Evolutionary conservation across 139 green algal genomes (phyloP), one percentile per base, ranked within the genome.

Genomic region (Eudorina sp.): DNA sequence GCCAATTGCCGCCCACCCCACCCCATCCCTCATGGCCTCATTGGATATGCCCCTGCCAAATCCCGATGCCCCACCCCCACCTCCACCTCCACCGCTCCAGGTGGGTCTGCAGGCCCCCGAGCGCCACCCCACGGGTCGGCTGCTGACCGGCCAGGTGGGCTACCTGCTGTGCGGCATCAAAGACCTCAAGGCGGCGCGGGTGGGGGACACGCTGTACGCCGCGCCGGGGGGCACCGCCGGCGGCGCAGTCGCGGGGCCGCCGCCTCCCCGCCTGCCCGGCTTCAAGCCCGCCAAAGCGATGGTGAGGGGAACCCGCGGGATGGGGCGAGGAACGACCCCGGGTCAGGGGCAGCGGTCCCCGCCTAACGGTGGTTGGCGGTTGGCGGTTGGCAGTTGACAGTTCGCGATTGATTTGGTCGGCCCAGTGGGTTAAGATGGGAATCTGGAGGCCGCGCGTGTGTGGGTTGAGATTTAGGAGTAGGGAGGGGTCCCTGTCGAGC

Each of bases 151-250:
- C 69, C 85, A 93, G 89, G 96, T 98, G 46, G 96, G 96, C n/a
- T 98, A 98, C 87, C 79, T 98, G 74, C 95, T 99, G 43, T 96
- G 95, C 0, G 96, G 96, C 73, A 97, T 98, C 89, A 94, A 93
- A 80, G 82, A 88, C 78, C 78, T 96, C 0, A 91, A 92, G 25
- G 91, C 94, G 7, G 95, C 93, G 1, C 88, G 93, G 9, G 94
- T 98, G 82, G 96, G 96, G 21, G 96, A 98, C 94, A 98, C 96
- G 13, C 94, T 95, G 92, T 93, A 96, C 85, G 58, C 72, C 13
- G 68, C 55, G 38, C 45, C 45, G 41, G 85, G 25, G n/a, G 31
- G 25, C 43, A 16, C 38, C 29, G 23, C 34, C 51, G 41, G 91
- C 84, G 53, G 45, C 72, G 41, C 66, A 4, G 89, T 94, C 36